These are phyloP conservation scores for Lagerstroemia speciosa DNA, from an alignment of 345 rosid genomes.

Conservation along the genomic window DNA sequence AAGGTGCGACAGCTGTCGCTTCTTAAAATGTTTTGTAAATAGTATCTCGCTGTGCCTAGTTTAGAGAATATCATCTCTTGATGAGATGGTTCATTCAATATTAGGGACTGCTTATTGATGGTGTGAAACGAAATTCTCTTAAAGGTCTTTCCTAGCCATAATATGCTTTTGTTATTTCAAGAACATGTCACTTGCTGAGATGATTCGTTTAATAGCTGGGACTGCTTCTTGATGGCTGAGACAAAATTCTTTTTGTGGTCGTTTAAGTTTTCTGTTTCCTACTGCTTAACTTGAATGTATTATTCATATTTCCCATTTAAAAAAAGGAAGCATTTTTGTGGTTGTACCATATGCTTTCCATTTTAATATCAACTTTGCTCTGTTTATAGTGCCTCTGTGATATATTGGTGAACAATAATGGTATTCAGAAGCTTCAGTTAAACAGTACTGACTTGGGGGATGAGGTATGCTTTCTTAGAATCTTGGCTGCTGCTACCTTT, in stretches of 20 bases:
- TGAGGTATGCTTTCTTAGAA: constrained; percentile 46
- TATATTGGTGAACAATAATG: constrained; percentile 54
- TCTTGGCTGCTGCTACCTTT: neutral
- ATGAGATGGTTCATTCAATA: neutral
- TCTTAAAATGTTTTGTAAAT: neutral
- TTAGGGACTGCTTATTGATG: neutral
- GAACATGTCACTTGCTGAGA: neutral
- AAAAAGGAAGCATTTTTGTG: neutral
- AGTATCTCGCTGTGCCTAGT: neutral
- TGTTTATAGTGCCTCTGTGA: constrained; percentile 56
- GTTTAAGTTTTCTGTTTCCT: constrained; percentile 2
- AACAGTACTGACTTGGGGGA: constrained; percentile 78
- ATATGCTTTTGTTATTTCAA: neutral
- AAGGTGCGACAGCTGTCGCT: neutral
- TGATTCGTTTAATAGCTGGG: neutral
- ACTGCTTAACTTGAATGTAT: constrained; percentile 3
- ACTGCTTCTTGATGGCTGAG: neutral
- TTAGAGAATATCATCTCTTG: neutral
- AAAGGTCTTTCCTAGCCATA: neutral
- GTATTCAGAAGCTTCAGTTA: constrained; percentile 74
- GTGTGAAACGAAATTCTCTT: neutral
- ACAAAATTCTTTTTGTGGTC: neutral
- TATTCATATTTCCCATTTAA: neutral
- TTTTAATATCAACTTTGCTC: constrained; percentile 5
- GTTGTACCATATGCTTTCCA: neutral